phyloP scores from a whole-genome alignment of 306 rosid species.

The Vigna reflexopilosa region DNA sequence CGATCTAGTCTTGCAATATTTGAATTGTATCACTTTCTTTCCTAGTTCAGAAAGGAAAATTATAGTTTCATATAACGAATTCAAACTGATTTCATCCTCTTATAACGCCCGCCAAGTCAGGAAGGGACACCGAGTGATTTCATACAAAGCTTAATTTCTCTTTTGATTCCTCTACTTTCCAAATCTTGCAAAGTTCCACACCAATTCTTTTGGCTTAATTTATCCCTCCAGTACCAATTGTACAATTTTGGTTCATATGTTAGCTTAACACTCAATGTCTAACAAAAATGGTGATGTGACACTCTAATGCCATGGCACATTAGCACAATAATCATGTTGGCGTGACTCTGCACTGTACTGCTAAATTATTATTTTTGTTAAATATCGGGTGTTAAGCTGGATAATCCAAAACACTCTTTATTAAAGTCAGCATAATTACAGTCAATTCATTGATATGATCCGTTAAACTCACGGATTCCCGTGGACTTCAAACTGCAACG shows the following conservation, averaged over 20 bases:
- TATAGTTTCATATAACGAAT: not conserved
- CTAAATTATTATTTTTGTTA: not conserved
- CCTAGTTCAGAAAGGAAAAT: not conserved
- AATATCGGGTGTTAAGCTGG: not conserved
- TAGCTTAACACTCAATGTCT: not conserved
- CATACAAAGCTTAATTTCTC: not conserved
- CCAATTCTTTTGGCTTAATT: not conserved
- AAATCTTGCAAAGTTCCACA: not conserved
- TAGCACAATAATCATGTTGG: not conserved
- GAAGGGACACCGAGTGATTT: constrained; percentile 20
- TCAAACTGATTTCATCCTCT: not conserved
- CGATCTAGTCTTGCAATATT: not conserved
- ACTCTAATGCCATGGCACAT: not conserved
- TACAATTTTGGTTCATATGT: not conserved
- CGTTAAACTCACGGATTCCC: too few species aligned
- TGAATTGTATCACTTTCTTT: not conserved
- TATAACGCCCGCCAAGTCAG: constrained; percentile 7
- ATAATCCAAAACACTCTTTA: not conserved
- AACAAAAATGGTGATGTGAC: not conserved
- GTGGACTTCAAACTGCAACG: too few species aligned
- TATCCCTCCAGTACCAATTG: not conserved
- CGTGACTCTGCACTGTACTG: not conserved
- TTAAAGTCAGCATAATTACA: too few species aligned
- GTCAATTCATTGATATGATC: too few species aligned
- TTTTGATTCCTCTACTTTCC: not conserved